Evolutionary conservation across 129 eudicot genomes (phyloP).

Genomic region (Logfia minima): DNA sequence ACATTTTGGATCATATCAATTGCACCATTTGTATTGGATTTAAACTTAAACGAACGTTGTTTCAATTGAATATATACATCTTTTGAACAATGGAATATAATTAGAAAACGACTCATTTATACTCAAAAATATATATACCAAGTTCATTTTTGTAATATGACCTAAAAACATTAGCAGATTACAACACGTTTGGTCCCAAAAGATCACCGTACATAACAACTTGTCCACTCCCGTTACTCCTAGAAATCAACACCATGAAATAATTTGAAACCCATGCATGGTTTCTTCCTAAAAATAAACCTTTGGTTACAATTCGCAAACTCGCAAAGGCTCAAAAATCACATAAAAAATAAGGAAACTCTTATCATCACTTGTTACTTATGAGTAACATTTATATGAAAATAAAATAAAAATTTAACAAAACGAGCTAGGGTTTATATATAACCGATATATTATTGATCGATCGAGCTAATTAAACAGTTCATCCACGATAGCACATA

Average conservation of each 20-base stretch:
- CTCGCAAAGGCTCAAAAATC: background rate
- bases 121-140: no score
- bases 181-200: no score
- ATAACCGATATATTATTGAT: no score
- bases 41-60: no score
- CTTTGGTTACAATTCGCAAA: background rate
- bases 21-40: no score
- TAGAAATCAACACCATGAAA: background rate
- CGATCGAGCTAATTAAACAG: background rate
- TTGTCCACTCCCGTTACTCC: constrained; percentile 11
- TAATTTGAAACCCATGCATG: constrained; percentile 18
- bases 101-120: no score
- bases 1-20: no score
- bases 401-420: background rate
- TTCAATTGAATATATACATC: no score
- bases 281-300: constrained; percentile 6
- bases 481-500: background rate
- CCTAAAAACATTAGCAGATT: no score
- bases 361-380: background rate
- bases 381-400: background rate
- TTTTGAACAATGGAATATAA: no score
- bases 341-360: background rate
- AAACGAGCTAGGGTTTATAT: background rate
- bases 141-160: no score
- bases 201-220: constrained; percentile 6